These are phyloP conservation scores for Myriosclerotinia duriaeana DNA, from an alignment of 2,329 filamentous ascomycete genomes.

Conservation along the genomic window DNA sequence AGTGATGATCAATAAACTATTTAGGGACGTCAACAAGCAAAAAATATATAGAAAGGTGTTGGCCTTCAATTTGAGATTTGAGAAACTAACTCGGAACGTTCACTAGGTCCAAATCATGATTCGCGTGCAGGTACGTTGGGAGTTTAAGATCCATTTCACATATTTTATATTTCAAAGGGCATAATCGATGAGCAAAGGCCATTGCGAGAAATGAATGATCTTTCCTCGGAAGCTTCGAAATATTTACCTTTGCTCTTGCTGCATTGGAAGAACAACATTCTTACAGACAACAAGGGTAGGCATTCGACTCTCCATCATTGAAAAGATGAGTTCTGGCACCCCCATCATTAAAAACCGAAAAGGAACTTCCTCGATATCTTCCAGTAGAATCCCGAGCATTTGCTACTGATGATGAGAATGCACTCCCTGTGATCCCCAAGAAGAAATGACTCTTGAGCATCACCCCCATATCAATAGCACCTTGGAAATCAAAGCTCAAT, in stretches of 20 bases:
- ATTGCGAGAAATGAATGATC: too few species aligned
- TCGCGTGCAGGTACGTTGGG: neutral
- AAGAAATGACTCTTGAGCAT: constrained; percentile 42
- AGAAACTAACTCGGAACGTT: neutral
- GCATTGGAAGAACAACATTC: neutral
- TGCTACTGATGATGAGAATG: constrained; percentile 40
- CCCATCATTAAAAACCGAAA: constrained; percentile 37
- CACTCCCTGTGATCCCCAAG: constrained; percentile 42
- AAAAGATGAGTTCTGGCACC: constrained; percentile 41
- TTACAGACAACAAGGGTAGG: constrained; percentile 42
- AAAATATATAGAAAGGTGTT: neutral
- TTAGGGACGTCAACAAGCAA: too few species aligned
- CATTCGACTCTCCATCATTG: constrained; percentile 39
- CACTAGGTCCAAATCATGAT: neutral
- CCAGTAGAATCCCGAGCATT: constrained; percentile 42
- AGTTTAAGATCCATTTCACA: neutral
- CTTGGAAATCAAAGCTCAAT: constrained; percentile 43
- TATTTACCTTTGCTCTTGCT: neutral
- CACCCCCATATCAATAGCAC: constrained; percentile 41
- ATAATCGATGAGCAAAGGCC: neutral
- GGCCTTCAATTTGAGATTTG: neutral
- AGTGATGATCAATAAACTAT: neutral
- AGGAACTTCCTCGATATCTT: constrained; percentile 42
- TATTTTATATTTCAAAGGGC: neutral
- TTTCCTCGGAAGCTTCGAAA: neutral